Base-by-base conservation (phyloP, 352 stramenopile genomes). In the Globisporangium iwayamae region DNA sequence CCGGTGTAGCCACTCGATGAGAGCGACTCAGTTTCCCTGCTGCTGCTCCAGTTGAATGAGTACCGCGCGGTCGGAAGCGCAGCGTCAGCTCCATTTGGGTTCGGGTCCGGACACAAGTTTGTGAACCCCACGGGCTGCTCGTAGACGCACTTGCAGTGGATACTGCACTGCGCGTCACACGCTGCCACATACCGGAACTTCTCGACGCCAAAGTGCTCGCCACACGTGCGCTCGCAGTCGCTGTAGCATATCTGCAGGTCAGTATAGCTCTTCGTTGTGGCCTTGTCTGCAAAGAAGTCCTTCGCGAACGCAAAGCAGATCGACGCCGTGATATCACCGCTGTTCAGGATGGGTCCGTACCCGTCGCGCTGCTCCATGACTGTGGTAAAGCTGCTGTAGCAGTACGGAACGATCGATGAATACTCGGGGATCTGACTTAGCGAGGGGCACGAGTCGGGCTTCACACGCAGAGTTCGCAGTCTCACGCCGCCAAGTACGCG, bases 141-240 rank as follows among this genome's bases (percentile, higher is more conserved):
- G 51, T 89, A 92, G 59, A 92, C 72, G 47, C 83, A 92, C 32
- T 79, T 88, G 63, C 83, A 92, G 28, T 87, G 80, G 30, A 82
- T 59, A 4, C 69, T 60, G 52, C 83, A 91, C 32, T 79, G 57
- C 1, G 65, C 46, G 8, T 59, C 65, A 45, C 82, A 92, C n/a
- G 77, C 62, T 0, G 52, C 63, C 0, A 63, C 58, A 56, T 90
- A 92, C 20, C 76, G 79, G 43, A 76, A 83, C 4, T 76, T 73
- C 30, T 90, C 81, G 0, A 89, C 73, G 16, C 81, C 79, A 62
- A 86, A 92, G 8, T 70, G 48, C 18, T 78, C 73, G 3, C 77
- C 75, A 45, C 80, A 88, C 6, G 71, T 34, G 0, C 73, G 60
- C 43, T 38, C 67, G 57, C 83, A 92, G 52, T 85, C 70, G 14